These are phyloP conservation scores for Syzygium jambos DNA, from an alignment of 345 rosid species.

Conservation along the genomic window DNA sequence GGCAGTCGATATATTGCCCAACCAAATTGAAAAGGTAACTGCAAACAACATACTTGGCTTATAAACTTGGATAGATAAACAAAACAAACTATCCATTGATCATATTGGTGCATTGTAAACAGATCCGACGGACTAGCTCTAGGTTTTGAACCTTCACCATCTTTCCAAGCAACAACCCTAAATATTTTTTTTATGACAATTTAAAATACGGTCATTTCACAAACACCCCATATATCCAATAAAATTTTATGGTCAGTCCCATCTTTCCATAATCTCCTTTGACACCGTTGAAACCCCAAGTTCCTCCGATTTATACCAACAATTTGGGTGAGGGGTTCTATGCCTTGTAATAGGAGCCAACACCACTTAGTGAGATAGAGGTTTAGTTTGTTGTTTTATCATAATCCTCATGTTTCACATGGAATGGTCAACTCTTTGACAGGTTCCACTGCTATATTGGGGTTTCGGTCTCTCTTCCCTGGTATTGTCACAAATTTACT, in stretches of 20 bases:
- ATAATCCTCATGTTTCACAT: not conserved
- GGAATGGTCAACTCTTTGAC: not conserved
- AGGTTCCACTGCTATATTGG: not conserved
- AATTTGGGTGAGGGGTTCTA: not conserved
- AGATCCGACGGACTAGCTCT: not conserved
- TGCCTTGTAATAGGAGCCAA: not conserved
- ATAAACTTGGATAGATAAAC: not conserved
- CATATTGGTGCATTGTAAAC: not conserved
- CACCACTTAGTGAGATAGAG: not conserved
- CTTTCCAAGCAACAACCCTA: not conserved
- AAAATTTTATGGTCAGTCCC: not conserved
- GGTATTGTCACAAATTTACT: not conserved
- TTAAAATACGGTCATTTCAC: not conserved
- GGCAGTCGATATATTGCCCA: constrained; percentile 62
- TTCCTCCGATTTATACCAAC: not conserved
- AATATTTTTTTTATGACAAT: not conserved
- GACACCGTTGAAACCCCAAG: not conserved
- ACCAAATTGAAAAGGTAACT: constrained; percentile 85
- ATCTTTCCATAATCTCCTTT: not conserved
- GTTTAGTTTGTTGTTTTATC: not conserved
- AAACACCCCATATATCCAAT: not conserved
- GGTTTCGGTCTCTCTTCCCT: not conserved
- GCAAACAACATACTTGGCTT: constrained; percentile 16
- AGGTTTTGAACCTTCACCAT: not conserved
- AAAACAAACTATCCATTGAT: not conserved